Evolutionary conservation across 176 grass and related monocot genomes (phyloP).

Genomic region (Echinochloa phyllopogon): DNA sequence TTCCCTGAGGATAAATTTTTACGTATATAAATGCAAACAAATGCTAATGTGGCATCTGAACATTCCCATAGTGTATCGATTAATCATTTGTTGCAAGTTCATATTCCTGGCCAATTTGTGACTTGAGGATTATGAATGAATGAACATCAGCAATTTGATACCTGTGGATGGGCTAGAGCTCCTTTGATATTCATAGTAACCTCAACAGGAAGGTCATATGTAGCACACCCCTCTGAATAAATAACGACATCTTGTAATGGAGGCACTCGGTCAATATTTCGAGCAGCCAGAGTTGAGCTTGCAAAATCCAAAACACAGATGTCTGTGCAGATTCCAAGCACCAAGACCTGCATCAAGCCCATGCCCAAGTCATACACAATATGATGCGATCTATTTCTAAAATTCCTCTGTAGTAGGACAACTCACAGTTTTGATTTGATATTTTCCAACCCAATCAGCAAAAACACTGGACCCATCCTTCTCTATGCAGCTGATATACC

Average conservation of each 20-base stretch:
- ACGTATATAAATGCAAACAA: not conserved
- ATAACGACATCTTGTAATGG: slow-evolving; percentile 80
- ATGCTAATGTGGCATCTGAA: not conserved
- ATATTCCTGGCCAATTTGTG: not conserved
- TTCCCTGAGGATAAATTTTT: not conserved
- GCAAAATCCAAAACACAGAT: slow-evolving; percentile 85
- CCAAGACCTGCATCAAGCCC: slow-evolving; percentile 66
- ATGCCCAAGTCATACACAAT: slow-evolving; percentile 7
- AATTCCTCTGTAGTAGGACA: not conserved
- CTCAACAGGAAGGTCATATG: slow-evolving; percentile 77
- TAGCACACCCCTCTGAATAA: slow-evolving; percentile 89
- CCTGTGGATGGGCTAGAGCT: slow-evolving; percentile 85
- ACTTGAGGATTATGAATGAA: not conserved
- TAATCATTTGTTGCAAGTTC: not conserved
- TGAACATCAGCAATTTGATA: slow-evolving; percentile 18
- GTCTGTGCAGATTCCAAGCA: slow-evolving; percentile 88
- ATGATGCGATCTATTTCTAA: not conserved
- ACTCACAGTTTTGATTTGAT: slow-evolving; percentile 78
- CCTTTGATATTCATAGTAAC: slow-evolving; percentile 70
- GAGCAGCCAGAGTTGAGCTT: slow-evolving; percentile 72
- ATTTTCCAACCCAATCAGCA: slow-evolving; percentile 66
- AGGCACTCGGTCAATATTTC: slow-evolving; percentile 74
- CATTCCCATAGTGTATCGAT: not conserved
- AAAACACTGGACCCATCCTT: slow-evolving; percentile 87
- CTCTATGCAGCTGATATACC: slow-evolving; percentile 71